Percentiles rank a stretch among this genome's conserved stretches.
These are phyloP conservation scores for Dothideomycetidae sp. DNA, from an alignment of 2,329 filamentous ascomycete species.

Conservation along the genomic window DNA sequence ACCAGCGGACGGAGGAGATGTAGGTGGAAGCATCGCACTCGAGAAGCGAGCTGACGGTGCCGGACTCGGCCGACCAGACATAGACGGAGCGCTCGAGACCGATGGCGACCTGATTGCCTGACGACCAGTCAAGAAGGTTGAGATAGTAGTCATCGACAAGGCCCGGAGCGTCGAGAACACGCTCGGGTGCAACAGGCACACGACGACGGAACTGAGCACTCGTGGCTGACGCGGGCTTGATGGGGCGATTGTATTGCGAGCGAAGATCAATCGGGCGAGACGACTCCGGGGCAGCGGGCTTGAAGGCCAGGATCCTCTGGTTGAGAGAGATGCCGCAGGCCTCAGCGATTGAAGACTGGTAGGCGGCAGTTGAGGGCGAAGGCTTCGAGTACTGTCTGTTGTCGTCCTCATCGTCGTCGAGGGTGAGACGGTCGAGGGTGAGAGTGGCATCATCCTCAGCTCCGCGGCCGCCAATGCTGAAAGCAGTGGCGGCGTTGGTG, in stretches of 20 bases:
- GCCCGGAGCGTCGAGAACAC: slow-evolving; percentile 88
- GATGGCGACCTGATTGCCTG: slow-evolving; percentile 93
- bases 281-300: slow-evolving; percentile 93
- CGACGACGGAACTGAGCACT: slow-evolving; percentile 81
- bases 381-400: slow-evolving; percentile 56
- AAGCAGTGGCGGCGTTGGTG: slow-evolving; percentile 50
- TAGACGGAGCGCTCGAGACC: slow-evolving; percentile 95
- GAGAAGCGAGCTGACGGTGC: slow-evolving; percentile 73
- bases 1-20: slow-evolving; percentile 98
- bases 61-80: slow-evolving; percentile 93
- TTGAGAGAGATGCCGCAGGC: slow-evolving; percentile 88
- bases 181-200: slow-evolving; percentile 86
- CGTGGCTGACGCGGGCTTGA: slow-evolving; percentile 59
- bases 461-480: slow-evolving; percentile 46
- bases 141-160: slow-evolving; percentile 98
- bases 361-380: slow-evolving; percentile 76
- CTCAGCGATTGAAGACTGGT: slow-evolving; percentile 78
- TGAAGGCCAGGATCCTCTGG: slow-evolving; percentile 94
- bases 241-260: slow-evolving; percentile 92
- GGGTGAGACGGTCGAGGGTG: slow-evolving; percentile 63
- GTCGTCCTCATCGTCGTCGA: slow-evolving; percentile 59
- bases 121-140: slow-evolving; percentile 96
- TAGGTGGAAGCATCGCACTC: slow-evolving; percentile 87
- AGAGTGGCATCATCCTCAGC: slow-evolving; percentile 58
- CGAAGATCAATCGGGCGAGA: slow-evolving; percentile 96